Evolutionary conservation across 1,284 basidiomycete genomes (phyloP).

Genomic region (Mycena sp.): DNA sequence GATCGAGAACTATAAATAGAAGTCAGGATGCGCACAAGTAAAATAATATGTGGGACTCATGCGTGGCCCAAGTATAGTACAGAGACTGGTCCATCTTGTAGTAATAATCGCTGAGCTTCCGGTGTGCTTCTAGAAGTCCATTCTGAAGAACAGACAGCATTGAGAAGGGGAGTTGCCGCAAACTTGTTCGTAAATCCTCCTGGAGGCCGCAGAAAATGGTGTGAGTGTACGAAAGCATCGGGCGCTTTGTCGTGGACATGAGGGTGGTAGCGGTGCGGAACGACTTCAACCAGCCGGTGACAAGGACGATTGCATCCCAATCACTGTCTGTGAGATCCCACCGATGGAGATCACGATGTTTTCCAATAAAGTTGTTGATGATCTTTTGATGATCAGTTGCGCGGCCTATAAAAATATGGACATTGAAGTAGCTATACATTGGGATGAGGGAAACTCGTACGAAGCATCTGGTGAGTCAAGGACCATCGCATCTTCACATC

Average conservation of each 20-base stretch:
- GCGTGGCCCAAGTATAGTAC: too few species aligned
- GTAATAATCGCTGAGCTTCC: too few species aligned
- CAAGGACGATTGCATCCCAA: slow-evolving; percentile 33
- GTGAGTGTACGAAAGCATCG: slow-evolving; percentile 31
- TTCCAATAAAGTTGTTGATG: slow-evolving; percentile 28
- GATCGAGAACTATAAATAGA: too few species aligned
- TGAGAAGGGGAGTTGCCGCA: too few species aligned
- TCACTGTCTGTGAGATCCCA: slow-evolving; percentile 31
- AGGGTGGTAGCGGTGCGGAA: slow-evolving; percentile 37
- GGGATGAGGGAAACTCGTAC: background rate
- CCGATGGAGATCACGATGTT: slow-evolving; percentile 24
- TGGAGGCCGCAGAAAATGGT: slow-evolving; percentile 22
- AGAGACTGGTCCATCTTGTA: too few species aligned
- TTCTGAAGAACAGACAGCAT: too few species aligned
- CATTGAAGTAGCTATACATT: too few species aligned
- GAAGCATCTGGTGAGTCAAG: slow-evolving; percentile 15
- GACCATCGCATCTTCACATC: slow-evolving; percentile 36
- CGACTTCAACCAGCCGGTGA: slow-evolving; percentile 33
- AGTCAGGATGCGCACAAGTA: too few species aligned
- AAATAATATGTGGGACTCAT: too few species aligned
- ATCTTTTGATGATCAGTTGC: background rate
- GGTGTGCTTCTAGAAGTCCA: too few species aligned
- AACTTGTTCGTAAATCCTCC: too few species aligned
- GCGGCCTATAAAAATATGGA: too few species aligned
- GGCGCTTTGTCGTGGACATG: slow-evolving; percentile 37